Percentiles rank a stretch among this genome's conserved stretches.
phyloP scores from a whole-genome alignment of 305 asterid species.

The Striga hermonthica region DNA sequence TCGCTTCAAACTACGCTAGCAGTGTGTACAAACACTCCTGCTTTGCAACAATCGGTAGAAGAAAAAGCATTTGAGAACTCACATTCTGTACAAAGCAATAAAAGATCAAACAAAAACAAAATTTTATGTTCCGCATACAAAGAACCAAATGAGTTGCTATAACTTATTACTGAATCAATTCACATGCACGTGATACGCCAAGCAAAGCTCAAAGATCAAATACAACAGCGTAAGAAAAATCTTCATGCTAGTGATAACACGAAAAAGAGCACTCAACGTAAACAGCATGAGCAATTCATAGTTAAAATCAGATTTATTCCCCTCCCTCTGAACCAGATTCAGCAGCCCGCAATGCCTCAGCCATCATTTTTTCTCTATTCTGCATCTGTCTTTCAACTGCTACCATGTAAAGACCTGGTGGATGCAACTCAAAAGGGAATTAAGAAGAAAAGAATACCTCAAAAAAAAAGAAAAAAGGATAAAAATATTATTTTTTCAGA shows the following conservation, averaged over 20 bases:
- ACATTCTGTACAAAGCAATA: no score
- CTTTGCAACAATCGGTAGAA: no score
- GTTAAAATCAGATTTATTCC: constrained; percentile 31
- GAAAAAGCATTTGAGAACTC: no score
- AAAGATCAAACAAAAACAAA: no score
- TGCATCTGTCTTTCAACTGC: constrained; percentile 66
- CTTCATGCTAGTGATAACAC: not conserved
- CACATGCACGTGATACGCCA: constrained; percentile 14
- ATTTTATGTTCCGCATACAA: no score
- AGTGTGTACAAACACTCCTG: no score
- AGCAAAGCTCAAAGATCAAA: not conserved
- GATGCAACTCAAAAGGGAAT: not conserved
- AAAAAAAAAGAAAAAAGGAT: not conserved
- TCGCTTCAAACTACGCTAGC: no score
- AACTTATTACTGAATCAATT: constrained; percentile 6
- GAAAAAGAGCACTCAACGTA: not conserved
- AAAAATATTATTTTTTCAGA: no score
- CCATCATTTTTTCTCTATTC: constrained; percentile 54
- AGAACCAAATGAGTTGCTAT: no score
- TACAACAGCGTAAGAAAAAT: not conserved
- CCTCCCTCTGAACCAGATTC: constrained; percentile 43
- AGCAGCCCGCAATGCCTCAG: constrained; percentile 38
- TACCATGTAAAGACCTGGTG: constrained; percentile 70
- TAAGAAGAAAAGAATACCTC: not conserved
- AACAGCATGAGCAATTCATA: not conserved